phyloP scores from a whole-genome alignment of 1,284 basidiomycete genomes.

The Ceratobasidium papillatum region DNA sequence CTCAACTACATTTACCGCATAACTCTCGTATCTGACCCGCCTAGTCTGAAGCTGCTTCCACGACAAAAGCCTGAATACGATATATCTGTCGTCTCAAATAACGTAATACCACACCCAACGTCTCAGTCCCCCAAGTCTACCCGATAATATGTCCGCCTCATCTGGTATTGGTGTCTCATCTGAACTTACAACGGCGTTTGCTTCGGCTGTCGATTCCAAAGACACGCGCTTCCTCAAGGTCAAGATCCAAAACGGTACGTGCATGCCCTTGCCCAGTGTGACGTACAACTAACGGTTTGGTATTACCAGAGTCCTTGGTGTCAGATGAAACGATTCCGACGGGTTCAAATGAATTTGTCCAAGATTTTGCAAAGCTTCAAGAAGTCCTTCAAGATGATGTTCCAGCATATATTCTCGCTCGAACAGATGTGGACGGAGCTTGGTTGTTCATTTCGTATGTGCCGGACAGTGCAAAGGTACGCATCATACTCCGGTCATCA shows the following conservation, averaged over 20 bases:
- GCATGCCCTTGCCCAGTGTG: conserved; percentile 43
- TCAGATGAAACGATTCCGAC: conserved; percentile 61
- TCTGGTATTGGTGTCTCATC: conserved; percentile 59
- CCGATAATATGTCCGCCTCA: conserved; percentile 66
- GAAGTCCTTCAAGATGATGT: conserved; percentile 64
- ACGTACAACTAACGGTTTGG: not conserved
- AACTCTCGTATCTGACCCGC: too few relatives aligned
- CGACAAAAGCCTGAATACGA: too few relatives aligned
- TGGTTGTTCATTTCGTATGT: conserved; percentile 81
- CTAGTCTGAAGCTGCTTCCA: not conserved
- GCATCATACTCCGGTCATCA: not conserved
- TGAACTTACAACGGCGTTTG: conserved; percentile 58
- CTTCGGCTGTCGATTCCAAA: conserved; percentile 61
- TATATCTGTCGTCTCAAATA: too few relatives aligned
- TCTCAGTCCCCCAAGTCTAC: not conserved
- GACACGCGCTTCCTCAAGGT: conserved; percentile 75
- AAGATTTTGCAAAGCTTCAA: conserved; percentile 68
- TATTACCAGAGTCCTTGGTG: conserved; percentile 69
- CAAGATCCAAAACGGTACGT: conserved; percentile 72
- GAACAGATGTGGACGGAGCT: conserved; percentile 65
- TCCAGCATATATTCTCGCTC: conserved; percentile 77
- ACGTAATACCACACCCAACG: not conserved
- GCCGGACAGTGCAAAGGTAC: conserved; percentile 73
- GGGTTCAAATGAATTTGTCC: conserved; percentile 59
- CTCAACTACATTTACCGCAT: not conserved